A percentile compares a stretch with the other conserved stretches of the same genome.
These are phyloP conservation scores for Thalassiosira exigua DNA, from an alignment of 352 stramenopile genomes.

Conservation along the genomic window DNA sequence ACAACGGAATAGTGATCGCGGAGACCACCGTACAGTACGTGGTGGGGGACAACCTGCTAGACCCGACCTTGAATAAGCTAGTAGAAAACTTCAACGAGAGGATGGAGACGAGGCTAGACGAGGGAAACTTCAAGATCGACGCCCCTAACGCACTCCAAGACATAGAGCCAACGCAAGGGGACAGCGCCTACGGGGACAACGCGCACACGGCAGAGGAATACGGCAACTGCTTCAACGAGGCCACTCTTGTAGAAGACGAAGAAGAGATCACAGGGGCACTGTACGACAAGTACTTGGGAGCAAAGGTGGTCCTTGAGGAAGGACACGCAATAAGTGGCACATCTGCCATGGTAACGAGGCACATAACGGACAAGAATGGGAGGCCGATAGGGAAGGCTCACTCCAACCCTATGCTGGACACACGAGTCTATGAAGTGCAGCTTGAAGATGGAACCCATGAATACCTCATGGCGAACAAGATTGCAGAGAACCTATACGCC, in stretches of 20 bases:
- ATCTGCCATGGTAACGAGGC: slow-evolving; percentile 23
- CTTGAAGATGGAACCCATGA: slow-evolving; percentile 40
- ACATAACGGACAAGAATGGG: slow-evolving; percentile 25
- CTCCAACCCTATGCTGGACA: slow-evolving; percentile 43
- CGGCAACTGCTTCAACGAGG: not conserved
- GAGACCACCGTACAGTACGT: slow-evolving; percentile 35
- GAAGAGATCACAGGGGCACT: not conserved
- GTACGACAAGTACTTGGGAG: slow-evolving; percentile 39
- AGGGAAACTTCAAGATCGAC: slow-evolving; percentile 19
- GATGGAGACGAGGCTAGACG: slow-evolving; percentile 1
- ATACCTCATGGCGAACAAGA: slow-evolving; percentile 29
- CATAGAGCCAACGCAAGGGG: not conserved
- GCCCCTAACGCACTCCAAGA: not conserved
- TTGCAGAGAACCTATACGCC: slow-evolving; percentile 40
- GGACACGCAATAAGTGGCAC: slow-evolving; percentile 5
- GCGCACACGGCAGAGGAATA: not conserved
- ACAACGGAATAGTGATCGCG: not conserved
- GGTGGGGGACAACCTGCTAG: slow-evolving; percentile 1
- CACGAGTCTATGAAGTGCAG: slow-evolving; percentile 35
- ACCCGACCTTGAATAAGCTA: not conserved
- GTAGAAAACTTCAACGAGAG: slow-evolving; percentile 21
- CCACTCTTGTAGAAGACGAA: slow-evolving; percentile 9
- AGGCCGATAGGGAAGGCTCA: slow-evolving; percentile 33
- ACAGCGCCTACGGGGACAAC: not conserved
- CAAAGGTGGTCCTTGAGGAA: slow-evolving; percentile 20